Evolutionary conservation across 1,284 basidiomycete species (phyloP), one percentile per base, ranked within the genome.

Genomic region (Lentinula novae-zelandiae): DNA sequence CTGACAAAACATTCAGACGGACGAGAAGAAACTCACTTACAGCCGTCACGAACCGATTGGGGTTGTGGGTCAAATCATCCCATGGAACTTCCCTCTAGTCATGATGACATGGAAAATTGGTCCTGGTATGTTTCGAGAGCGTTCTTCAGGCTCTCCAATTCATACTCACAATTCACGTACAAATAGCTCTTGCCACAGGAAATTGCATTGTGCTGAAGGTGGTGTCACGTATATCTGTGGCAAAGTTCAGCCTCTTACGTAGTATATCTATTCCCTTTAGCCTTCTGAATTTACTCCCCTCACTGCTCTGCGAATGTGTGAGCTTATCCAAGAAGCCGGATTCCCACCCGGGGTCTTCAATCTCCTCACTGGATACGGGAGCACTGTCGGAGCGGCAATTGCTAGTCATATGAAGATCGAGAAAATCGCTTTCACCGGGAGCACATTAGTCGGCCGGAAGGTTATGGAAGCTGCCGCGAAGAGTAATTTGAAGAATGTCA

Each of bases 31-130:
- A 74, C 77, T 95, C 61, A 82, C 80, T 3, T 95, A 93, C 76
- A 92, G 92, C 15, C 82, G 88, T 34, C 93, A 96, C 22, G 96
- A 98, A 75, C 95, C 96, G 13, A 89, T 97, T 67, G 96, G 96
- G 67, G 95, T 98, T 62, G 84, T 87, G 7, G 46, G 90, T 52
- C 91, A 93, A 76, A 95, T 95, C 72, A 93, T 94, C 67, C 90
- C 52, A 33, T 48, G 49, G 36, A 38, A 38, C 33, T 53, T 53
- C 17, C 34, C 36, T 38, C 52, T 55, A 58, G 33, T 60, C 65
- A 88, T 92, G 87, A 69, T 88, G 66, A 67, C 84, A 3, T 92
- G 89, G 90, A 95, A 94, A 77, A 70, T 94, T 62, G 92, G 81
- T 2, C 92, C 93, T 6, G 62, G 62, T 63, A 57, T 27, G 53